Percentiles rank a stretch among this genome's conserved stretches.
These are phyloP conservation scores for Lactifluus hygrophoroides DNA, from an alignment of 768 basidiomycete species.

Conservation along the genomic window DNA sequence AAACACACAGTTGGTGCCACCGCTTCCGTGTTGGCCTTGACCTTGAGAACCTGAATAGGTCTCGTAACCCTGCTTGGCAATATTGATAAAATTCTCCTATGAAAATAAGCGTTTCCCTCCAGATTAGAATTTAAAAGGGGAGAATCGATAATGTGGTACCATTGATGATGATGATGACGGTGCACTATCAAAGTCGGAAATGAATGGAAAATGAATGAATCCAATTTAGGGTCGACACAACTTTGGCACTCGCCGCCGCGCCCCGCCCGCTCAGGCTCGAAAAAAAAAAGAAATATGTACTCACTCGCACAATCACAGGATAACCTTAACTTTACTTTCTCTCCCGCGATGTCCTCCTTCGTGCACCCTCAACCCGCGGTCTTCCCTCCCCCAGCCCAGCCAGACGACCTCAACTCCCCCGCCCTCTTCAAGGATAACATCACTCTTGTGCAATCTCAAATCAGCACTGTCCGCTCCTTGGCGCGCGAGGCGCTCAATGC, in stretches of 20 bases:
- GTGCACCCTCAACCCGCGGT: neutral
- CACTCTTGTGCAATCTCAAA: conserved; percentile 9
- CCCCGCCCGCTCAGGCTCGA: no score
- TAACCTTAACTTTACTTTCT: conserved; percentile 6
- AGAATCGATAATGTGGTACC: neutral
- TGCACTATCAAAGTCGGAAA: neutral
- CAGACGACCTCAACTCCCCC: conserved; percentile 18
- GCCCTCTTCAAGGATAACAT: conserved; percentile 18
- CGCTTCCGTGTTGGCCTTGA: conserved; percentile 21
- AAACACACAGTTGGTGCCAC: conserved; percentile 34
- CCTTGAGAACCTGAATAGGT: conserved; percentile 33
- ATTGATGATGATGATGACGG: neutral
- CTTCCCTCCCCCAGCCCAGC: conserved; percentile 7
- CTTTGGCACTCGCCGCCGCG: no score
- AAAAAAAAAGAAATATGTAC: no score
- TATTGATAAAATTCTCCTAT: conserved; percentile 57
- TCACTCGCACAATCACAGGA: neutral
- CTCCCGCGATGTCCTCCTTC: conserved; percentile 12
- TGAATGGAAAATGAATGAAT: neutral
- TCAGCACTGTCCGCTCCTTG: conserved; percentile 10
- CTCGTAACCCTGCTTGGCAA: conserved; percentile 60
- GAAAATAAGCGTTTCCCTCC: neutral
- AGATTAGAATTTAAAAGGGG: neutral
- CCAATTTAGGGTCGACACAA: neutral
- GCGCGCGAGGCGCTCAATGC: conserved; percentile 15